phyloP scores from a whole-genome alignment of 257 asterid species.

The Solanum gandarillasii region DNA sequence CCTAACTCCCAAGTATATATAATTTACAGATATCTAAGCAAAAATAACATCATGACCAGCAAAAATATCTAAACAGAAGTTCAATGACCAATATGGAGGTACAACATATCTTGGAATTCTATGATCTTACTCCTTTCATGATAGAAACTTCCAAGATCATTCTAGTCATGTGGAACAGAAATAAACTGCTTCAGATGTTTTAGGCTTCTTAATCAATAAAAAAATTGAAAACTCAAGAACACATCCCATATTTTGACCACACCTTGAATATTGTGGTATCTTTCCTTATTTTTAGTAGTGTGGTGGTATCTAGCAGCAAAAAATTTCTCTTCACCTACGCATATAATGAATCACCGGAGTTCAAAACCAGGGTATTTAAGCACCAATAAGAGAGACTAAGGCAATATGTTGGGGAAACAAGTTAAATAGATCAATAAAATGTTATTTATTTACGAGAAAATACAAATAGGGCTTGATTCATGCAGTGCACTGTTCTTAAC shows the following conservation, averaged over 20 bases:
- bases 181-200: neutral
- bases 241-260: neutral
- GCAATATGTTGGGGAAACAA: neutral
- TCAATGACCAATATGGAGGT: neutral
- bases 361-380: neutral
- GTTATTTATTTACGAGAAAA: neutral
- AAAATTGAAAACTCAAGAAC: neutral
- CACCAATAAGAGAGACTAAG: neutral
- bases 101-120: neutral
- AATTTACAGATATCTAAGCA: neutral
- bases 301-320: neutral
- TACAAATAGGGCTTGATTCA: neutral
- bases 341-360: neutral
- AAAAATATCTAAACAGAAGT: neutral
- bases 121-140: neutral
- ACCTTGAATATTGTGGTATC: neutral
- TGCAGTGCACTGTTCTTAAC: neutral
- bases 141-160: neutral
- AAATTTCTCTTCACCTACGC: neutral
- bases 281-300: neutral
- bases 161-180: neutral
- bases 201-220: neutral
- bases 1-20: neutral
- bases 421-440: neutral
- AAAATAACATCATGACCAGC: neutral